These are phyloP conservation scores for Saitozyma podzolica DNA, from an alignment of 768 basidiomycete genomes.

Conservation along the genomic window DNA sequence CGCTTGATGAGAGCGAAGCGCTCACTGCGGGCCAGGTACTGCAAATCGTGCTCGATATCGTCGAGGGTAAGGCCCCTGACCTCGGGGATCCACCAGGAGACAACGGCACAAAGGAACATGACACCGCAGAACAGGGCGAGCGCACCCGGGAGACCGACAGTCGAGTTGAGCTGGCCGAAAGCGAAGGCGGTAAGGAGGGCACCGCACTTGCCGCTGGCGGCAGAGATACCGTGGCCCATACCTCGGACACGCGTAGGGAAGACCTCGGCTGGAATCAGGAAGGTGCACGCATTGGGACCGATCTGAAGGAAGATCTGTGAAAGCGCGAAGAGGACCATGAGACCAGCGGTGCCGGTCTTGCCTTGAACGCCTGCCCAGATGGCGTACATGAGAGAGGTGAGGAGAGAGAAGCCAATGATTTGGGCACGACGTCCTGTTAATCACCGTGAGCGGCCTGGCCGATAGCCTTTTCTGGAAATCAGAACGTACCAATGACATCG, in stretches of 20 bases:
- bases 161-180: constrained; percentile 65
- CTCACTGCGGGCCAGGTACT: no score
- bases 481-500: not conserved
- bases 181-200: constrained; percentile 75
- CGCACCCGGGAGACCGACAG: constrained; percentile 65
- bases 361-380: constrained; percentile 59
- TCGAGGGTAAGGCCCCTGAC: constrained; percentile 4
- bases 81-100: constrained; percentile 5
- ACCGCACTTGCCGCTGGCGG: constrained; percentile 71
- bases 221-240: constrained; percentile 71
- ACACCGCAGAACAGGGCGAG: constrained; percentile 59
- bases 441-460: no score
- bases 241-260: constrained; percentile 76
- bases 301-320: constrained; percentile 58
- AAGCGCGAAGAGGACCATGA: constrained; percentile 72
- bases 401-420: constrained; percentile 55
- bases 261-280: constrained; percentile 75
- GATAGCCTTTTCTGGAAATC: no score
- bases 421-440: not conserved
- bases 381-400: constrained; percentile 66
- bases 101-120: not conserved
- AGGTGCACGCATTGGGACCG: constrained; percentile 61
- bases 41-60: constrained; percentile 1
- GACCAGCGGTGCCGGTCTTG: constrained; percentile 57
- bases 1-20: no score